A percentile compares a stretch with the other conserved stretches of the same genome.
Evolutionary conservation across 768 basidiomycete species (phyloP).

Genomic region (Austroboletus eburneus): DNA sequence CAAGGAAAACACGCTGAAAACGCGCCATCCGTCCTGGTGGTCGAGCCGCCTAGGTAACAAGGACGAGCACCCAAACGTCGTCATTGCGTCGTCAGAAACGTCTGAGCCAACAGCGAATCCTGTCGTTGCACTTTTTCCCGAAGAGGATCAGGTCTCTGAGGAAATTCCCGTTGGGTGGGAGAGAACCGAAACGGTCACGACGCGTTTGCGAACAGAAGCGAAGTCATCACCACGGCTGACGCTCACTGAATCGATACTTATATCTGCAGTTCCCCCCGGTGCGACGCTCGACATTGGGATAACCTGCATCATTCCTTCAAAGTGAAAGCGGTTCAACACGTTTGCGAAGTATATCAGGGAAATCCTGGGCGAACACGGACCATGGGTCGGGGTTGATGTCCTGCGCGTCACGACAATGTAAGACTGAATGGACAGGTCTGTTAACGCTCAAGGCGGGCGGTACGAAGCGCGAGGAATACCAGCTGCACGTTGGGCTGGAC

Average conservation of each 20-base stretch:
- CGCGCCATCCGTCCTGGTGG: slow-evolving; percentile 16
- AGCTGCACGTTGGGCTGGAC: slow-evolving; percentile 36
- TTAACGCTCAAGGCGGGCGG: slow-evolving; percentile 36
- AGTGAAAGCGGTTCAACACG: slow-evolving; percentile 80
- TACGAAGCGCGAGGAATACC: slow-evolving; percentile 57
- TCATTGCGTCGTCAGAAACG: slow-evolving; percentile 18
- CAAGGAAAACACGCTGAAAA: slow-evolving; percentile 20
- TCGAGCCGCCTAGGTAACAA: slow-evolving; percentile 36
- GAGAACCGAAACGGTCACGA: slow-evolving; percentile 28
- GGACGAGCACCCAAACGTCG: slow-evolving; percentile 19
- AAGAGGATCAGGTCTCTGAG: slow-evolving; percentile 9
- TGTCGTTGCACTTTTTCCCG: slow-evolving; percentile 8
- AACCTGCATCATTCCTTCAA: slow-evolving; percentile 84
- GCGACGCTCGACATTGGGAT: slow-evolving; percentile 83
- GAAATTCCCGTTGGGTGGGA: slow-evolving; percentile 19
- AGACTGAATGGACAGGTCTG: slow-evolving; percentile 24
- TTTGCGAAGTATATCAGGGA: slow-evolving; percentile 87
- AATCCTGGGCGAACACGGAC: slow-evolving; percentile 73
- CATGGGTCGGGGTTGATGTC: slow-evolving; percentile 92
- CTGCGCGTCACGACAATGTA: slow-evolving; percentile 38
- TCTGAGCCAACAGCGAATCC: slow-evolving; percentile 8
- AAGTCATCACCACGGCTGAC: slow-evolving; percentile 15
- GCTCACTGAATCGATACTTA: slow-evolving; percentile 25
- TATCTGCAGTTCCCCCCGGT: slow-evolving; percentile 36
- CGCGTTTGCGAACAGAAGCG: slow-evolving; percentile 14